A percentile compares a stretch with the other conserved stretches of the same genome.
phyloP scores from a whole-genome alignment of 2,329 filamentous ascomycete genomes.

The Trichoderma cornu-damae region DNA sequence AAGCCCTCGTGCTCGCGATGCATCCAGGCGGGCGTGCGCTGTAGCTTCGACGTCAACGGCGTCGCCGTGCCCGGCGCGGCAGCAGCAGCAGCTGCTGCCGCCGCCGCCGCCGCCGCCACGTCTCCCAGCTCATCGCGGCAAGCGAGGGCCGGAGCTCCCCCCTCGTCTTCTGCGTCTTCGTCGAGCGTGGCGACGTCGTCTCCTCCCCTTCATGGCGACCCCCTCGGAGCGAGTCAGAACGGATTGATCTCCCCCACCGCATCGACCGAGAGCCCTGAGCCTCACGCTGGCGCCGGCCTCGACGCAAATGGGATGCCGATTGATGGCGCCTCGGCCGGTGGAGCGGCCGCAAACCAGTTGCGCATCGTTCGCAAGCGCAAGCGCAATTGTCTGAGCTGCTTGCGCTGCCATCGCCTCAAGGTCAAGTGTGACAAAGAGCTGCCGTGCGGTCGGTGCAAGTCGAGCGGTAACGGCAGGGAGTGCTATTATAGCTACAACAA shows the following conservation, averaged over 20 bases:
- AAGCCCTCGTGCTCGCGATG: constrained; percentile 35
- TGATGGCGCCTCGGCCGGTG: not conserved
- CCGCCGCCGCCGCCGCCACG: constrained; percentile 2
- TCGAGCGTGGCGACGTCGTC: constrained; percentile 2
- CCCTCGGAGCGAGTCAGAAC: constrained; percentile 12
- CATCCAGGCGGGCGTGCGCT: constrained; percentile 31
- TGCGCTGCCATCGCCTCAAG: constrained; percentile 35
- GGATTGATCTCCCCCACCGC: constrained; percentile 30
- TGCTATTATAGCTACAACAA: constrained; percentile 38
- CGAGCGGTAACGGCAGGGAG: constrained; percentile 32
- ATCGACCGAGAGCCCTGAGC: constrained; percentile 29
- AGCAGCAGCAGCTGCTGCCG: constrained; percentile 14
- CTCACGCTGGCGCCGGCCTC: constrained; percentile 16
- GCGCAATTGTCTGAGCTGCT: constrained; percentile 34
- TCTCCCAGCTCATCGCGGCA: constrained; percentile 5
- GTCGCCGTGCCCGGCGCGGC: constrained; percentile 20
- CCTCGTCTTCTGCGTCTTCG: not conserved
- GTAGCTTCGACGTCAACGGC: constrained; percentile 29
- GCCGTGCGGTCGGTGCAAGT: constrained; percentile 33
- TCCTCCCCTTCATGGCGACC: constrained; percentile 1
- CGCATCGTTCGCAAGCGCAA: constrained; percentile 34
- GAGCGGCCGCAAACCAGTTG: constrained; percentile 11
- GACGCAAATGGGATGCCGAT: constrained; percentile 16
- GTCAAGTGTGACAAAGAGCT: constrained; percentile 37
- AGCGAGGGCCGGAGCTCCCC: not conserved